Evolutionary conservation across 495 filamentous ascomycete genomes (phyloP), one percentile per base, ranked within the genome.

Genomic region (Lophium mytilinum): DNA sequence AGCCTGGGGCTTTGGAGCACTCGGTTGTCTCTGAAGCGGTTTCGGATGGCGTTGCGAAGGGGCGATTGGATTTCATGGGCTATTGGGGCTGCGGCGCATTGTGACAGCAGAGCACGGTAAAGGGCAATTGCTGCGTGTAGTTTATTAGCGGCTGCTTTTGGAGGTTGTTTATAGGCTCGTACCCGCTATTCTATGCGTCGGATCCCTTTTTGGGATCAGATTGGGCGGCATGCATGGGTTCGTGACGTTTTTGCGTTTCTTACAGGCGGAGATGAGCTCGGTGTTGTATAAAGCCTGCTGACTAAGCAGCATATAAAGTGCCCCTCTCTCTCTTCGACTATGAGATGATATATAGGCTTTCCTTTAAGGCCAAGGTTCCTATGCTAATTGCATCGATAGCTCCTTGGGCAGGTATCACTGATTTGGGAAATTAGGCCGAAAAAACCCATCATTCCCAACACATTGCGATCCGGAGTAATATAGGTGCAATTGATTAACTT

Each of bases 81-180:
- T 42, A 76, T 63, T n/a, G 76, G 72, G 50, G 85, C 66, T 52
- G 68, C 72, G 17, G 70, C 65, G 64, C 73, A 82, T 73, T 80
- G 79, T 58, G 77, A 80, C 36, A 90, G 73, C 62, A 93, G 81
- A 34, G 84, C 80, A 62, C 84, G 77, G 69, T 85, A 90, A 51
- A 93, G 83, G 36, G 86, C 81, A 63, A 87, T 74, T 66, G 85
- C 86, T 90, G 60, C n/a, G 19, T 21, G 9, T 39, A 53, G 39
- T 36, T 0, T 6, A 40, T 56, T 53, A 57, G 59, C 60, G 61
- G 60, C 43, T n/a, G 34, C 36, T 36, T n/a, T 7, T 30, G 30
- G 7, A 52, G 14, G 10, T 39, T 11, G 6, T 18, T 21, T 17
- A 41, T 21, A 6, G 0, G 6, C 12, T 50, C 56, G 36, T 18